Evolutionary conservation across 2,329 filamentous ascomycete genomes (phyloP), one percentile per base, ranked within the genome.

Genomic region (Colletotrichum nymphaeae): DNA sequence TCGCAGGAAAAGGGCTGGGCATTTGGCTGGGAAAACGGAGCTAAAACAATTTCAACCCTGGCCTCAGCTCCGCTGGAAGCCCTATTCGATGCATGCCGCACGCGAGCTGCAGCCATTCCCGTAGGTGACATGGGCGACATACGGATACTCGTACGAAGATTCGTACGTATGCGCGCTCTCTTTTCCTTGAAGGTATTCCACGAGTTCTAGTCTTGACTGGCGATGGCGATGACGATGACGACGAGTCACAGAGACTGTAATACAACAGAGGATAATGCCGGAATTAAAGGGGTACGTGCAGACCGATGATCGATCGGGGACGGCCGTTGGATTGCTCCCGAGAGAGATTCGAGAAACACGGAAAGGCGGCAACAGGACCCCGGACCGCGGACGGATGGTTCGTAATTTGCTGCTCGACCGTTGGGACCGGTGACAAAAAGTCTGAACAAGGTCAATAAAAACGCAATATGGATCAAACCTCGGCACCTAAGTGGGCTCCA

Each of bases 101-200:
- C 32, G 53, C 56, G 32, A 42, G 37, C 52, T 32, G 64, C 53
- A 58, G 35, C 60, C 46, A 55, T 64, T 63, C 59, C 59, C 59
- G 59, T 63, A 37, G 19, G 16, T 22, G 42, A 22, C 7, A 11
- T n/a, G 37, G 37, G 37, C 37, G 37, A 19, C 37, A 14, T 42
- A 19, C 16, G 37, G 37, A 19, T 42, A 42, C 37, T 42, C 37
- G 37, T 42, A 42, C 28, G 57, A 30, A 59, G 57, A 22, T 8
- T n/a, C 28, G 57, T 16, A 24, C 37, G 37, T 42, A 42, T 42
- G 37, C 16, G 16, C 7, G 19, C 37, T 19, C 37, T 19, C 9
- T 35, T 12, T 12, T 35, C 4, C 32, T 42, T 42, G 14, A 19
- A 19, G 37, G 14, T 5, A 42, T 19, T 42, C 16, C 37, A 3